Conservation (phyloP, 164 flowering plant species). For the Vitis labrusca region DNA sequence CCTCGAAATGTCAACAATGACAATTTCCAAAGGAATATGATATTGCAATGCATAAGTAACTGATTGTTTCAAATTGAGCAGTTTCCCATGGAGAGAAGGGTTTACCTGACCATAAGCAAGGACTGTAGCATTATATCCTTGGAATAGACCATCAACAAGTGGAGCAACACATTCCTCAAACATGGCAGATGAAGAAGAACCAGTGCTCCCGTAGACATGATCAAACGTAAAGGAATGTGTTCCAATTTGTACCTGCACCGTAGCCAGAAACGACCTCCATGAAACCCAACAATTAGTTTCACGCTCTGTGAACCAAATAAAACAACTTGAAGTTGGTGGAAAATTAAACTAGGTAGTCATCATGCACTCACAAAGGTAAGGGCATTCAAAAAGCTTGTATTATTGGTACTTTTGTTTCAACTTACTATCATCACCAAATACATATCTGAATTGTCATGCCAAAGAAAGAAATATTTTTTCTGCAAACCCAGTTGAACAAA, state of each 20-base stretch:
- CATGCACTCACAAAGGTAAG: too few species aligned
- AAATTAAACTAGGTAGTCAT: too few species aligned
- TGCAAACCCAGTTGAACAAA: too few species aligned
- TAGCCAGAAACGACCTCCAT: background rate
- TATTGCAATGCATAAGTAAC: background rate
- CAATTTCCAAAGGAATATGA: background rate
- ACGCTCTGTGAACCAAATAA: too few species aligned
- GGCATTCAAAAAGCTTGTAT: too few species aligned
- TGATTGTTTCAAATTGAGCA: background rate
- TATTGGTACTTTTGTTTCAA: too few species aligned
- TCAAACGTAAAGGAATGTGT: constrained; percentile 96
- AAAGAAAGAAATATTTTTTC: too few species aligned
- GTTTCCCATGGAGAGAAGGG: background rate
- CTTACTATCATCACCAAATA: too few species aligned
- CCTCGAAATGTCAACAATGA: constrained; percentile 13
- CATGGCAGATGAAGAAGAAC: constrained; percentile 75
- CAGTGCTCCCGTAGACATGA: constrained; percentile 91
- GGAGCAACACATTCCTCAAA: constrained; percentile 91
- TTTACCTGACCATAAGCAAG: constrained; percentile 98
- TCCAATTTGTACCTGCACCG: constrained; percentile 88
- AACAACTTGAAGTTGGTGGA: too few species aligned
- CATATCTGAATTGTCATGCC: too few species aligned
- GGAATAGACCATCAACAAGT: constrained; percentile 93
- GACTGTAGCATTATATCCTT: constrained; percentile 99
- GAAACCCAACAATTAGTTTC: too few species aligned